Evolutionary conservation across 2,329 filamentous ascomycete species (phyloP).

Genomic region (Fusarium albidum): DNA sequence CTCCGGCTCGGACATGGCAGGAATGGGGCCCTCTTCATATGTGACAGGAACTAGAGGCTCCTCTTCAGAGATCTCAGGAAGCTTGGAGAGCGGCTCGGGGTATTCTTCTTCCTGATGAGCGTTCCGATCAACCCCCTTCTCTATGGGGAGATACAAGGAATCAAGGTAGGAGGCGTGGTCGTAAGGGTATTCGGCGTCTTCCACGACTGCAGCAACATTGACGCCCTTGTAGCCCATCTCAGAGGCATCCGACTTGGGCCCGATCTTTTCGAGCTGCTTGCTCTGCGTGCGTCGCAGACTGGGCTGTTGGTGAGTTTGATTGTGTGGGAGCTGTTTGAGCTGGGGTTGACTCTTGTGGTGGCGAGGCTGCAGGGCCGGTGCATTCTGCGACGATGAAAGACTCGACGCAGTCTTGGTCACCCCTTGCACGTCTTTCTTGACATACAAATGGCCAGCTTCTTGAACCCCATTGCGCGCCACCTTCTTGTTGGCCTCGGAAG

Average conservation of each 20-base stretch:
- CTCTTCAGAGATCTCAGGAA: slow-evolving; percentile 45
- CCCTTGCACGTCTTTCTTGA: slow-evolving; percentile 30
- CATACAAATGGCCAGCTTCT: slow-evolving; percentile 21
- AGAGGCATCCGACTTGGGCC: slow-evolving; percentile 22
- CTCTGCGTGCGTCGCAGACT: slow-evolving; percentile 55
- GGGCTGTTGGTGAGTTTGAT: slow-evolving; percentile 46
- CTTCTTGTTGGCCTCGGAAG: slow-evolving; percentile 39
- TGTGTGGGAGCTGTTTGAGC: slow-evolving; percentile 46
- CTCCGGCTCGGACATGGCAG: slow-evolving; percentile 57
- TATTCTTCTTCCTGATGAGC: slow-evolving; percentile 37
- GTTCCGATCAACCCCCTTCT: slow-evolving; percentile 36
- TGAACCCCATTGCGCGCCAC: slow-evolving; percentile 22
- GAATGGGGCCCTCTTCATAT: slow-evolving; percentile 37
- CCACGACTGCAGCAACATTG: slow-evolving; percentile 18
- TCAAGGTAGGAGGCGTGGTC: slow-evolving; percentile 41
- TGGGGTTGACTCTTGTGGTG: slow-evolving; percentile 64
- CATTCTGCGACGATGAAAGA: slow-evolving; percentile 29
- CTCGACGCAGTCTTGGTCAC: slow-evolving; percentile 24
- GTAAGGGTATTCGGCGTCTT: slow-evolving; percentile 33
- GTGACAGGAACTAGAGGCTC: slow-evolving; percentile 32
- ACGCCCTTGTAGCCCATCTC: slow-evolving; percentile 18
- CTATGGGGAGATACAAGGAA: slow-evolving; percentile 36
- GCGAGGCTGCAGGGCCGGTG: slow-evolving; percentile 49
- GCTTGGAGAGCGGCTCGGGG: slow-evolving; percentile 37
- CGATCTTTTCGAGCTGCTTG: slow-evolving; percentile 47